phyloP scores from a whole-genome alignment of 2,329 filamentous ascomycete genomes.

The Chrysoporthe puriensis region DNA sequence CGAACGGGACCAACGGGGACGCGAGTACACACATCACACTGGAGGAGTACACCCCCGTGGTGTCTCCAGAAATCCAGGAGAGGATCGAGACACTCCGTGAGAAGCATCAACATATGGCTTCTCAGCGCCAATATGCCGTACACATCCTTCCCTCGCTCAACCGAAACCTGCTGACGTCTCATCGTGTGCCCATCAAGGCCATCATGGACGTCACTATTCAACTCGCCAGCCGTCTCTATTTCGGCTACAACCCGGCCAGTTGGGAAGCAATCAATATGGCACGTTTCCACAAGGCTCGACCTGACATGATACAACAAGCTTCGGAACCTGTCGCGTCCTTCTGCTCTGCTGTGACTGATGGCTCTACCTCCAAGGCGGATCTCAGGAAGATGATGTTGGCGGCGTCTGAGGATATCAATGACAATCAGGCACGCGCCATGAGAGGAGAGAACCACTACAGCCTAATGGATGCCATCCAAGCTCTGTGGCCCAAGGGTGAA shows the following conservation, averaged over 20 bases:
- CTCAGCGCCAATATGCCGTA: conserved; percentile 26
- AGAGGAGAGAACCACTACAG: conserved; percentile 7
- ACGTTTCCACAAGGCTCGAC: conserved; percentile 33
- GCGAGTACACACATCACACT: not conserved
- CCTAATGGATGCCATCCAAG: not conserved
- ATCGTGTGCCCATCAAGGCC: conserved; percentile 28
- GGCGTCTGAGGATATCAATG: conserved; percentile 4
- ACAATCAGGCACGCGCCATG: not conserved
- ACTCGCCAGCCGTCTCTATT: conserved; percentile 32
- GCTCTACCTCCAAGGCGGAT: not conserved
- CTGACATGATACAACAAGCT: conserved; percentile 32
- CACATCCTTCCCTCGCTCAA: conserved; percentile 25
- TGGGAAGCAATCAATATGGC: conserved; percentile 32
- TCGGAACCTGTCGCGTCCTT: conserved; percentile 28
- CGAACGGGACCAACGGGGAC: not conserved
- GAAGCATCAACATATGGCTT: conserved; percentile 22
- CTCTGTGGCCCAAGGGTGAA: conserved; percentile 2
- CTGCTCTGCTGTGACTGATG: conserved; percentile 23
- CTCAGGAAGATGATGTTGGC: conserved; percentile 1
- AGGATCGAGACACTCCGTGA: conserved; percentile 5
- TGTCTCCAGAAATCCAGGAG: conserved; percentile 25
- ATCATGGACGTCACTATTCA: conserved; percentile 30
- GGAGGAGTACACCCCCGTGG: conserved; percentile 13
- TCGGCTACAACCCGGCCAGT: conserved; percentile 30
- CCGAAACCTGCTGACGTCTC: conserved; percentile 17